Percentiles rank a stretch among this genome's conserved stretches.
Evolutionary conservation across 805 yeast species (phyloP).

Genomic region (Wickerhamiella domercqiae): DNA sequence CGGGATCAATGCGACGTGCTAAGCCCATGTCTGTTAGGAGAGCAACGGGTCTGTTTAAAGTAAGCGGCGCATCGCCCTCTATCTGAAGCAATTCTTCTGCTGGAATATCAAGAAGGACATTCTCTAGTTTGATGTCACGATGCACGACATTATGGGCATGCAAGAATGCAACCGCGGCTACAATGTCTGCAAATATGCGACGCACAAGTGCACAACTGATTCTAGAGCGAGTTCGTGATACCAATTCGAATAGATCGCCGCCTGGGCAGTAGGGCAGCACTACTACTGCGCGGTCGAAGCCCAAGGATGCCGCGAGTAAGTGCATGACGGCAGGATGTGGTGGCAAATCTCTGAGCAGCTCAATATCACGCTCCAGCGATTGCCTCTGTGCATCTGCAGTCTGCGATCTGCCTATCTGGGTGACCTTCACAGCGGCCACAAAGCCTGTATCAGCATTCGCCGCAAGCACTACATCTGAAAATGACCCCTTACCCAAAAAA

Average conservation of each 20-base stretch:
- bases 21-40: conserved; percentile 82
- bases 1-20: conserved; percentile 49
- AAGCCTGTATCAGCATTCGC: conserved; percentile 2
- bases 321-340: conserved; percentile 58
- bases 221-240: conserved; percentile 29
- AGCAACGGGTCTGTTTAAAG: conserved; percentile 28
- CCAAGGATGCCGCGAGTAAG: conserved; percentile 30
- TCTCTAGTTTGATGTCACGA: conserved; percentile 84
- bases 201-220: conserved; percentile 37
- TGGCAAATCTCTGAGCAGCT: conserved; percentile 33
- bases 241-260: conserved; percentile 66
- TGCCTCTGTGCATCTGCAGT: conserved; percentile 30
- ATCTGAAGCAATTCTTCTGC: conserved; percentile 22
- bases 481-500: conserved; percentile 28
- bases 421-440: conserved; percentile 58
- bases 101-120: conserved; percentile 36
- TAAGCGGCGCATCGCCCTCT: conserved; percentile 5
- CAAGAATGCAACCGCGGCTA: conserved; percentile 52
- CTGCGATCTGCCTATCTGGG: conserved; percentile 24
- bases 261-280: conserved; percentile 68
- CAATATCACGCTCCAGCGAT: conserved; percentile 58
- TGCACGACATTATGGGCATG: conserved; percentile 63
- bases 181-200: conserved; percentile 55
- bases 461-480: conserved; percentile 25
- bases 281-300: conserved; percentile 30